These are phyloP conservation scores for Lecanicillium sp. DNA, from an alignment of 2,329 filamentous ascomycete species.

Conservation along the genomic window DNA sequence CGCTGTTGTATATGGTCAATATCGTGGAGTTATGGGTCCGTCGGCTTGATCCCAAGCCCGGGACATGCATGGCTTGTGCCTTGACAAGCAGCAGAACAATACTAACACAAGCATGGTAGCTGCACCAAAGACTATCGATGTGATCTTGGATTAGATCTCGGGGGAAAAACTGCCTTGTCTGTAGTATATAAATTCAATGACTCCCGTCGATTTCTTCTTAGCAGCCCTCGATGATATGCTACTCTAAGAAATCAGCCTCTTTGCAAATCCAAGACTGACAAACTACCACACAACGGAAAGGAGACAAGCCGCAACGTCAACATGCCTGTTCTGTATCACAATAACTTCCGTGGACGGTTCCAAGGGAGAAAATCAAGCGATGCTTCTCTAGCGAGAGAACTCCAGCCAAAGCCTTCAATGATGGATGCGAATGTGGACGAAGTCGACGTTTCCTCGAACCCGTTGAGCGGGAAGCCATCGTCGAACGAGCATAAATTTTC, in stretches of 20 bases:
- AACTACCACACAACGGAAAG: too few relatives aligned
- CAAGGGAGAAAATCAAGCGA: background rate
- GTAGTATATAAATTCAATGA: too few relatives aligned
- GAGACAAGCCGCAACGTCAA: too few relatives aligned
- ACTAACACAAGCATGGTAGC: slow-evolving; percentile 25
- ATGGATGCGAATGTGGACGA: background rate
- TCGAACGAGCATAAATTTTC: background rate
- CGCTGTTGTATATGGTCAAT: too few relatives aligned
- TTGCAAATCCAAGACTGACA: too few relatives aligned
- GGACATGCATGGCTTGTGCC: too few relatives aligned
- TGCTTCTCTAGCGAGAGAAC: background rate
- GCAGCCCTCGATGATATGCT: too few relatives aligned
- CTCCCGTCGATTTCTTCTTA: too few relatives aligned
- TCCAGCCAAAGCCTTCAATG: background rate
- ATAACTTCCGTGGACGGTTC: background rate
- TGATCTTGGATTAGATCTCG: background rate
- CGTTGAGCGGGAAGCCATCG: background rate
- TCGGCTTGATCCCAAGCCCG: too few relatives aligned
- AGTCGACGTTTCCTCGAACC: background rate
- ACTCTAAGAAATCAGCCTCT: too few relatives aligned
- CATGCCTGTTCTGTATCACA: slow-evolving; percentile 1
- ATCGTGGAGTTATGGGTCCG: too few relatives aligned
- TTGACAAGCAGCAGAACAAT: slow-evolving; percentile 20
- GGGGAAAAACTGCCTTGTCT: background rate
- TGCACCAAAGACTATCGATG: slow-evolving; percentile 17